Base-by-base conservation (phyloP, 1,284 basidiomycete genomes). In the Leccinum fuscescens region DNA sequence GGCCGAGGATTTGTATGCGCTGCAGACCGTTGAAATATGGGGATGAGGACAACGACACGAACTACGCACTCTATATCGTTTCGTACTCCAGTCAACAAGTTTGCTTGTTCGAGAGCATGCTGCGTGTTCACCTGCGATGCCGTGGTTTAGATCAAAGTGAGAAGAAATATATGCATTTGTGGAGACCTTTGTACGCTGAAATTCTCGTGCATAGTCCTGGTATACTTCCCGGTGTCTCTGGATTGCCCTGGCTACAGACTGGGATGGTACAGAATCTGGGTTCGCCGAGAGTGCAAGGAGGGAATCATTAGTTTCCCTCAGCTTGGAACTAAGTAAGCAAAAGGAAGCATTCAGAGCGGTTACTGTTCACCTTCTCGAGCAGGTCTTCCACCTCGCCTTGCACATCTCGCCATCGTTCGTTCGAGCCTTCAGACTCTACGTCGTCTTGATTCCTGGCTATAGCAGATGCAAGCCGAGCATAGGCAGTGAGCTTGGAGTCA, bases 161-260 rank as follows among this genome's bases (percentile, higher is more conserved):
- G 42, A 50, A 62, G 29, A 22, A 3, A 27, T 17, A 17, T 0
- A 24, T 39, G 39, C 27, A n/a, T 35, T 48, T 7, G 27, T 35
- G 57, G 69, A 49, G 59, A 91, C 94, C 82, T 93, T 92, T 54
- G 93, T 94, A 65, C 95, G 82, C 56, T 80, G 78, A 62, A 93
- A 84, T 72, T 99, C 96, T 50, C 92, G 82, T 49, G 83, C 81
- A 72, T 94, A 94, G 71, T 98, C 96, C 66, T 90, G 86, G 59
- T 93, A 86, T 33, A 98, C 86, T 66, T 98, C 96, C 51, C 90
- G 79, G 73, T 99, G 96, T 49, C 95, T 80, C 71, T 96, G 92
- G 33, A 96, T 89, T 14, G 94, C 88, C 65, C 96, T 89, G 57
- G 91, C 80, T 86, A 96, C 94, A 2, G 92, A 90, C 59, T 89